These are phyloP conservation scores for Hyaloperonospora arabidopsidis DNA, from an alignment of 352 stramenopile genomes.

Conservation along the genomic window DNA sequence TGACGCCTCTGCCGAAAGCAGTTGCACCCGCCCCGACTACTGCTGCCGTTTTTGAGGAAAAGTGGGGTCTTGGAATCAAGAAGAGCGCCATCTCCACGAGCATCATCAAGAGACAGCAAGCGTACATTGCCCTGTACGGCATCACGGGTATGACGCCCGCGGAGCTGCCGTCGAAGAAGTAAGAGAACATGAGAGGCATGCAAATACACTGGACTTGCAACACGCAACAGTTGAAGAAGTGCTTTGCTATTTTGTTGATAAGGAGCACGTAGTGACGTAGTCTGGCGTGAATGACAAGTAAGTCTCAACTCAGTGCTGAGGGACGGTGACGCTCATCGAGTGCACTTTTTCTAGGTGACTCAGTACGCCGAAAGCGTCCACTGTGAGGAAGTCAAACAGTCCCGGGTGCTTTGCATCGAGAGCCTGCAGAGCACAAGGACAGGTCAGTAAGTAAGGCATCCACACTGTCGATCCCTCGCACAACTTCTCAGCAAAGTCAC, in stretches of 20 bases:
- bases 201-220: slow-evolving; percentile 9
- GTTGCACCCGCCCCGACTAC: slow-evolving; percentile 17
- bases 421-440: slow-evolving; percentile 26
- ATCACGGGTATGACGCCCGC: slow-evolving; percentile 72
- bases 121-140: slow-evolving; percentile 76
- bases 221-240: slow-evolving; percentile 15
- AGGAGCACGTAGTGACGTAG: slow-evolving; percentile 11
- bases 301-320: slow-evolving; percentile 18
- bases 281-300: slow-evolving; percentile 7
- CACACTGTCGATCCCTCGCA: background rate
- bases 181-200: slow-evolving; percentile 10
- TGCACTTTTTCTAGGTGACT: slow-evolving; percentile 81
- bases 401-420: slow-evolving; percentile 76
- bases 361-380: slow-evolving; percentile 74
- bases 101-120: slow-evolving; percentile 78
- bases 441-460: background rate
- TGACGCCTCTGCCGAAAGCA: slow-evolving; percentile 18
- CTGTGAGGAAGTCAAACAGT: slow-evolving; percentile 80
- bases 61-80: slow-evolving; percentile 73
- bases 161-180: slow-evolving; percentile 32
- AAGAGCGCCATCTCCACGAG: slow-evolving; percentile 77
- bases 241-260: slow-evolving; percentile 5
- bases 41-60: slow-evolving; percentile 43
- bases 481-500: background rate
- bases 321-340: slow-evolving; percentile 52